These are phyloP conservation scores for Pulveroboletus sp. DNA, from an alignment of 768 basidiomycete genomes.

Conservation along the genomic window DNA sequence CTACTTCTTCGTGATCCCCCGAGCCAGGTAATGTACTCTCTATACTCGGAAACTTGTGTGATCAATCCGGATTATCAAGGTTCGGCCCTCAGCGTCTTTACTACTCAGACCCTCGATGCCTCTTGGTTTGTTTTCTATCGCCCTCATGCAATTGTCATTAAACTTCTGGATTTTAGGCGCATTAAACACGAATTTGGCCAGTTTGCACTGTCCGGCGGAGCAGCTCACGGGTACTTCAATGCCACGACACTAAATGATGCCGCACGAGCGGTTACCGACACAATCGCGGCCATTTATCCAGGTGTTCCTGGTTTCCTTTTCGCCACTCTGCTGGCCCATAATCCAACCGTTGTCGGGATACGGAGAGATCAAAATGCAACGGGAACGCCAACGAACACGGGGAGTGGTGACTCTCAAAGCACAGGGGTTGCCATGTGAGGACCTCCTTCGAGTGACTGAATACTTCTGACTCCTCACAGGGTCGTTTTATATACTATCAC, in stretches of 20 bases:
- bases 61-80: constrained; percentile 70
- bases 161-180: constrained; percentile 30
- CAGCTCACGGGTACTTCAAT: constrained; percentile 53
- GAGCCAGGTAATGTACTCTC: constrained; percentile 70
- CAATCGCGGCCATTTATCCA: constrained; percentile 41
- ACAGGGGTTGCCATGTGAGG: constrained; percentile 76
- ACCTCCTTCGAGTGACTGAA: constrained; percentile 1
- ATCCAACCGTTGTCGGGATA: constrained; percentile 42
- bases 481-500: constrained; percentile 85
- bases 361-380: constrained; percentile 21
- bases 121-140: constrained; percentile 43
- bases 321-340: constrained; percentile 61
- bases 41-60: constrained; percentile 63
- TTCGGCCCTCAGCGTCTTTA: constrained; percentile 70
- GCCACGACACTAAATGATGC: constrained; percentile 57
- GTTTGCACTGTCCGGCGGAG: constrained; percentile 46
- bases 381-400: constrained; percentile 9
- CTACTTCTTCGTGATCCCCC: not conserved
- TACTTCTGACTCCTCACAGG: constrained; percentile 35
- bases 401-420: constrained; percentile 25
- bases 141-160: not conserved
- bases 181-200: constrained; percentile 61
- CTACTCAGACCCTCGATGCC: constrained; percentile 57
- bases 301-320: constrained; percentile 58
- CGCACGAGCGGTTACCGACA: constrained; percentile 37